Evolutionary conservation across 2,329 filamentous ascomycete species (phyloP), one percentile per base, ranked within the genome.

Genomic region (Pseudogymnoascus sp.): DNA sequence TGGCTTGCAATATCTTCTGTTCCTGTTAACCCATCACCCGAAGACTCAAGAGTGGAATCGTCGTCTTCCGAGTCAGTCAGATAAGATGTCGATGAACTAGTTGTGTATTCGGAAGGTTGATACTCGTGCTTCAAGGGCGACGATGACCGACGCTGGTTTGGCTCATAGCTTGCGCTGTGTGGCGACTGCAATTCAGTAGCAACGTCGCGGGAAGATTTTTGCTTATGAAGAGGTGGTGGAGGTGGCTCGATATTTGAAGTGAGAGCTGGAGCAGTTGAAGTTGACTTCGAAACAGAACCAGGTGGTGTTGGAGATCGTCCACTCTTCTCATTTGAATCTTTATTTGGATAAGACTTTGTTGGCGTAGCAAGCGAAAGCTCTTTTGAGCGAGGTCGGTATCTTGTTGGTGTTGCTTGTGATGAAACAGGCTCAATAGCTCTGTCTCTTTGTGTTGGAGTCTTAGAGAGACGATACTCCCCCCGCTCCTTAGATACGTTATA

Each of bases 111-210:
- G 0, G 94, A 97, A 12, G 93, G 93, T 66, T 92, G 88, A 70
- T 97, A 99, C 76, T 99, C 93, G 72, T 97, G 93, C 77, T 99
- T 99, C 59, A 99, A 79, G 0, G 94, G 94, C 1, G 94, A 99
- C 0, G 94, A 97, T 1, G 86, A 89, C 16, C 92, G 85, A 49
- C 92, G 85, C 71, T 88, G 83, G 21, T 62, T 69, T 7, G 52
- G 62, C 43, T 65, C 49, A 26, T 55, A 31, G 49, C 49, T 55
- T 33, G 49, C 6, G 26, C 49, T 35, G 11, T 55, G 29, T 4
- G 49, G 33, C 16, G 49, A 55, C 16, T 55, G 29, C 16, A 33
- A 21, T 19, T 55, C 49, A 1, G n/a, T 55, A 2, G 49, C n/a
- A 55, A 35, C 49, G 14, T 14, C 49, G 6, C 2, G 29, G n/a